Conservation (phyloP, 306 rosid species). For the Phaseolus lunatus region DNA sequence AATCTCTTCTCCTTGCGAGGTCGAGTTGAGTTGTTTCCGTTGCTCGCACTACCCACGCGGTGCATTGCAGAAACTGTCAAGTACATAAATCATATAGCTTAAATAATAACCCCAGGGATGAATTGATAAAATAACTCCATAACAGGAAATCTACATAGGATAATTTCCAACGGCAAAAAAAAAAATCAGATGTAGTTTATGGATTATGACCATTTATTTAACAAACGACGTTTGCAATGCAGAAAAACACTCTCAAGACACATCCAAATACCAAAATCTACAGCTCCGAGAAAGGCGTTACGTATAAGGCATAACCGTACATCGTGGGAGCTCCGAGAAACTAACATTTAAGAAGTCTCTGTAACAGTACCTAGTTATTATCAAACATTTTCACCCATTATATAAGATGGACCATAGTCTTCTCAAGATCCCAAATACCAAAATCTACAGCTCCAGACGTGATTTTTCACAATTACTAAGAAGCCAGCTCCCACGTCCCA, state of each 20-base stretch:
- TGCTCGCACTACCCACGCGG: conserved; percentile 98
- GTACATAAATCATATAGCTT: conserved; percentile 36
- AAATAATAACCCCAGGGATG: conserved; percentile 30
- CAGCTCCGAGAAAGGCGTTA: conserved; percentile 13
- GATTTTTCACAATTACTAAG: neutral
- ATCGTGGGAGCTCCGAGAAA: conserved; percentile 6
- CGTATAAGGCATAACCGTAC: neutral
- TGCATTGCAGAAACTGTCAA: conserved; percentile 78
- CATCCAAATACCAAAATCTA: conserved; percentile 37
- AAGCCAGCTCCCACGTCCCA: neutral
- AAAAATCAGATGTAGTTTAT: neutral
- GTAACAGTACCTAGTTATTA: neutral
- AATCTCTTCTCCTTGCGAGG: conserved; percentile 96
- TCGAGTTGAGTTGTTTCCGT: conserved; percentile 81
- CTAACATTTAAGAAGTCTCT: neutral
- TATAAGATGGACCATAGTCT: conserved; percentile 8
- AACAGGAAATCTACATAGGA: conserved; percentile 22
- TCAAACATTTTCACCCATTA: neutral
- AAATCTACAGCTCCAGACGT: conserved; percentile 15
- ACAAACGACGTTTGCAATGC: conserved; percentile 19
- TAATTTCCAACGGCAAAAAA: conserved; percentile 22
- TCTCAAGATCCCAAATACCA: conserved; percentile 27
- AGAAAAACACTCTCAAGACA: conserved; percentile 24
- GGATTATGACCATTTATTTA: conserved; percentile 21
- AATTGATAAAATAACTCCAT: conserved; percentile 37